Percentiles rank a stretch among this genome's conserved stretches.
These are phyloP conservation scores for Phialophora expanda DNA, from an alignment of 2,329 filamentous ascomycete genomes.

Conservation along the genomic window DNA sequence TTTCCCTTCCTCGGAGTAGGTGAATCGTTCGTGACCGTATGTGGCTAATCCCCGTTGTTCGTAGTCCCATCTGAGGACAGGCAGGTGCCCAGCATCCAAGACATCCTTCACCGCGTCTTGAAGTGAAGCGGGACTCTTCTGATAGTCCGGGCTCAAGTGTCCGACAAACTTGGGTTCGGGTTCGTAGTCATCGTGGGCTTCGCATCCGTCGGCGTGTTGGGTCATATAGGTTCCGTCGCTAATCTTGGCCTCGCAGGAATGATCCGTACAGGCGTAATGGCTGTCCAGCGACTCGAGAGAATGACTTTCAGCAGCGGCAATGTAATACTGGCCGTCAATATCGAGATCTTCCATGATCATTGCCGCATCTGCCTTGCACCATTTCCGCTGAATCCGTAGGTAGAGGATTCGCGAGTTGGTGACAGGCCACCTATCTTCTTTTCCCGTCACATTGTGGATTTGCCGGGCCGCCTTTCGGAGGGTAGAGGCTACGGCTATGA, in stretches of 20 bases:
- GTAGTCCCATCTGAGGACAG: constrained; percentile 3
- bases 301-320: constrained; percentile 4
- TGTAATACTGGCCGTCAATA: constrained; percentile 3
- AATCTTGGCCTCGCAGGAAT: constrained; percentile 3
- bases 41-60: not conserved
- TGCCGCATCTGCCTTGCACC: constrained; percentile 6
- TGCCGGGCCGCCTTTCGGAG: constrained; percentile 3
- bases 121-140: not conserved
- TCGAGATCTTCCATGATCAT: constrained; percentile 8
- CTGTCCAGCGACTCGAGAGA: constrained; percentile 5
- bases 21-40: constrained; percentile 3
- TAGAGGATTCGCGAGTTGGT: constrained; percentile 1
- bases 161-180: constrained; percentile 1
- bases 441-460: constrained; percentile 2
- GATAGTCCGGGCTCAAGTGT: not conserved
- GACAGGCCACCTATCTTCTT: constrained; percentile 2
- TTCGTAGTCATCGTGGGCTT: constrained; percentile 2
- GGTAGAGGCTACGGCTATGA: not conserved
- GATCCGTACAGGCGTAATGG: constrained; percentile 3
- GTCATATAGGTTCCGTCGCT: constrained; percentile 3
- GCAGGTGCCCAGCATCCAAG: not conserved
- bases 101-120: not conserved
- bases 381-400: constrained; percentile 5
- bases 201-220: not conserved
- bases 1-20: not conserved